A percentile compares a stretch with the other conserved stretches of the same genome.
Conservation (phyloP, 1,284 basidiomycete genomes). For the Moniliophthora roreri region DNA sequence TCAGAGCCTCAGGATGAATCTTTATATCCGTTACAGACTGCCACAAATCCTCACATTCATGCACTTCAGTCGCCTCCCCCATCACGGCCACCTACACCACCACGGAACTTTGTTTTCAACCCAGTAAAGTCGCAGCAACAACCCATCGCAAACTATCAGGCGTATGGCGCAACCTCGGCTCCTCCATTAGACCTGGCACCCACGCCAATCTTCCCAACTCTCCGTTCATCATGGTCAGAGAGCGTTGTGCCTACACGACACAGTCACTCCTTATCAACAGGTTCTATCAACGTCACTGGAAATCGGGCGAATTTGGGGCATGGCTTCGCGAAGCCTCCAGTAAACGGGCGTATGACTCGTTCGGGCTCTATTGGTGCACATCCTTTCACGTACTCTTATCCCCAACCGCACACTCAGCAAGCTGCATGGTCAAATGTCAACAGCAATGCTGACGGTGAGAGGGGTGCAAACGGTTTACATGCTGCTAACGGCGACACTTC, state of each 20-base stretch:
- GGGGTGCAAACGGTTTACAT: too few relatives aligned
- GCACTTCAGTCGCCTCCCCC: slow-evolving; percentile 36
- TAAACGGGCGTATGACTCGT: slow-evolving; percentile 58
- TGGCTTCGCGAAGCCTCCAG: slow-evolving; percentile 26
- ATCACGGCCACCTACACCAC: slow-evolving; percentile 21
- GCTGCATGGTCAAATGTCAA: too few relatives aligned
- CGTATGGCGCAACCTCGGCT: neutral
- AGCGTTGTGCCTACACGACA: slow-evolving; percentile 29
- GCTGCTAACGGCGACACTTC: too few relatives aligned
- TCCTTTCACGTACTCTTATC: slow-evolving; percentile 40
- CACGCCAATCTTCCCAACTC: slow-evolving; percentile 32
- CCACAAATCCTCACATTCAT: slow-evolving; percentile 24
- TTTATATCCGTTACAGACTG: slow-evolving; percentile 24
- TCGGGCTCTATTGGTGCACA: slow-evolving; percentile 60
- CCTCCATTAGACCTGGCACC: neutral
- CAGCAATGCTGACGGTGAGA: too few relatives aligned
- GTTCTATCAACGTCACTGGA: slow-evolving; percentile 13
- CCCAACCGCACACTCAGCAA: slow-evolving; percentile 10
- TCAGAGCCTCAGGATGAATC: slow-evolving; percentile 65
- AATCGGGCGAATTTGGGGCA: too few relatives aligned
- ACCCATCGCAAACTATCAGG: neutral
- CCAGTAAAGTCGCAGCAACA: slow-evolving; percentile 8
- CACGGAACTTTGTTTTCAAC: slow-evolving; percentile 10
- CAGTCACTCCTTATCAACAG: slow-evolving; percentile 35
- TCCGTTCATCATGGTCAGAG: slow-evolving; percentile 41